Evolutionary conservation across 441 rosid genomes (phyloP).

Genomic region (Sinapis alba): DNA sequence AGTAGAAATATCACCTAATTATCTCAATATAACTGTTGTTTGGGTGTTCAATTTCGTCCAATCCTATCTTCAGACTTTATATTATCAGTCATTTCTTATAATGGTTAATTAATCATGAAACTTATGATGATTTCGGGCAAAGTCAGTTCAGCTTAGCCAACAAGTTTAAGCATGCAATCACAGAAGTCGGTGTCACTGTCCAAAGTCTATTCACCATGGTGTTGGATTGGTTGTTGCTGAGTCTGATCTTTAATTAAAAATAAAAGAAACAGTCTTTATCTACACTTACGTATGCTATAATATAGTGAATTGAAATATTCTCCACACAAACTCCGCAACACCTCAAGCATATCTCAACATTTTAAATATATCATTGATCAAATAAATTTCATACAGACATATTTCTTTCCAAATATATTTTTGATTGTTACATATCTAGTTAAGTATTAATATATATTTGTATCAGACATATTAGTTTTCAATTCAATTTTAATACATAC

Average conservation of each 20-base stretch:
- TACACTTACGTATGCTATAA: not conserved
- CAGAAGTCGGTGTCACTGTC: conserved; percentile 19
- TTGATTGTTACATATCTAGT: not conserved
- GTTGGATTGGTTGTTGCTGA: conserved; percentile 23
- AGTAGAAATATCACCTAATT: not conserved
- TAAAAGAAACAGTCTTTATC: not conserved
- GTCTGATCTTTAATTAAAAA: not conserved
- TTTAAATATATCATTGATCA: not conserved
- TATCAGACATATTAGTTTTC: not conserved
- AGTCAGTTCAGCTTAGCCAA: conserved; percentile 29
- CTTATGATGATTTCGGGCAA: not conserved
- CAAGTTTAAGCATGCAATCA: conserved; percentile 23
- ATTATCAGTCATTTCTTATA: not conserved
- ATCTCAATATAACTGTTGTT: not conserved
- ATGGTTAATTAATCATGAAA: not conserved
- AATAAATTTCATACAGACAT: not conserved
- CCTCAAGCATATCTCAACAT: not conserved
- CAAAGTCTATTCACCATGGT: not conserved
- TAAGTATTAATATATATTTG: not conserved
- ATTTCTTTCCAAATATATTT: not conserved
- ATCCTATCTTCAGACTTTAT: not conserved
- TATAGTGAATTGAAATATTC: not conserved
- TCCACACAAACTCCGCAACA: not conserved
- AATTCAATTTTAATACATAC: not conserved
- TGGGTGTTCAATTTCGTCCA: conserved; percentile 4